A percentile compares a stretch with the other conserved stretches of the same genome.
phyloP scores from a whole-genome alignment of 1,139 yeast genomes.

The Diutina ranongensis region DNA sequence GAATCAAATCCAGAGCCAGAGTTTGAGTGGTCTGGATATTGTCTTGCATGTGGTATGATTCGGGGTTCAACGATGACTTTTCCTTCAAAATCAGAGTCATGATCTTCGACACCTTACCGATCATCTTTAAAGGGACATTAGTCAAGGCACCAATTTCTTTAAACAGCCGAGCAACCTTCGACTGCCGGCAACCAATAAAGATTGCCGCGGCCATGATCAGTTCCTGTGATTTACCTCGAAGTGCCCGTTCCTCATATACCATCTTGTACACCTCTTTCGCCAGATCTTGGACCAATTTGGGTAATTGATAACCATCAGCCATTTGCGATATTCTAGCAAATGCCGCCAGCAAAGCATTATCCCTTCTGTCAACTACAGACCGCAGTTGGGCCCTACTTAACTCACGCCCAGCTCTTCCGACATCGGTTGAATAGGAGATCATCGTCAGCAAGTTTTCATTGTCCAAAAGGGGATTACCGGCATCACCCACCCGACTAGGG shows the following conservation, averaged over 20 bases:
- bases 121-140: conserved; percentile 86
- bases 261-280: conserved; percentile 93
- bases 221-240: conserved; percentile 88
- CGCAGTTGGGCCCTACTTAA: conserved; percentile 82
- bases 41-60: conserved; percentile 32
- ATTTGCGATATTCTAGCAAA: conserved; percentile 86
- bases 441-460: conserved; percentile 88
- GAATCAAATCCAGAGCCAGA: conserved; percentile 85
- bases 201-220: conserved; percentile 96
- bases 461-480: conserved; percentile 88
- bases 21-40: conserved; percentile 79
- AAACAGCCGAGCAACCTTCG: conserved; percentile 89
- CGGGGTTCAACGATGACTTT: conserved; percentile 40
- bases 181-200: conserved; percentile 88
- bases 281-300: conserved; percentile 92
- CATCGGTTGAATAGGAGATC: conserved; percentile 78
- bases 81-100: conserved; percentile 69
- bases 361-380: conserved; percentile 76
- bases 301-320: conserved; percentile 94
- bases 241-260: conserved; percentile 77
- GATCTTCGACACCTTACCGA: conserved; percentile 77
- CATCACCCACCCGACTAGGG: conserved; percentile 99
- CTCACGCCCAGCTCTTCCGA: conserved; percentile 70
- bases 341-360: conserved; percentile 79
- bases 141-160: conserved; percentile 95